Conservation (phyloP, 2,329 filamentous ascomycete species). For the Clonostachys byssicola region DNA sequence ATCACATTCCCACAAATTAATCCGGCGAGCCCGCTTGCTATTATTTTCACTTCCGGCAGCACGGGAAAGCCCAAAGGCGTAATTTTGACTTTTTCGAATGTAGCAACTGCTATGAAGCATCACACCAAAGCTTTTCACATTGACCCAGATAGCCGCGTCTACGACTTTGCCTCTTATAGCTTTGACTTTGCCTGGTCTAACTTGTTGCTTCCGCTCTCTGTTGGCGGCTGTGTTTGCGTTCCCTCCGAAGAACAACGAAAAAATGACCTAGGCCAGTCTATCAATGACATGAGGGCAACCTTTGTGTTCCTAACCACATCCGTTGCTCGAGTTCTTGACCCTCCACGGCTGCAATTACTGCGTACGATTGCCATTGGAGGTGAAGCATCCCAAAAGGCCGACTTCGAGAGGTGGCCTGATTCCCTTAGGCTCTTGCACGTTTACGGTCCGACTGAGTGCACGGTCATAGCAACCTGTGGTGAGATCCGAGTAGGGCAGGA, state of each 20-base stretch:
- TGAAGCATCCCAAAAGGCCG: conserved; percentile 9
- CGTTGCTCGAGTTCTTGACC: conserved; percentile 9
- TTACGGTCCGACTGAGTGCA: conserved; percentile 1
- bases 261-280: conserved; percentile 5
- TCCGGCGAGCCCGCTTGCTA: conserved; percentile 1
- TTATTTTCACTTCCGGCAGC: conserved; percentile 4
- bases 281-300: conserved; percentile 6
- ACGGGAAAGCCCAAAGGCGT: conserved; percentile 2
- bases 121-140: background rate
- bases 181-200: conserved; percentile 4
- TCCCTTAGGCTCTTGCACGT: background rate
- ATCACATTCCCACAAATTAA: conserved; percentile 1
- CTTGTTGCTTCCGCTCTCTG: background rate
- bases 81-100: conserved; percentile 1
- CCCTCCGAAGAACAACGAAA: conserved; percentile 7
- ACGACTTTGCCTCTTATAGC: conserved; percentile 5
- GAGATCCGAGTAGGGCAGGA: background rate
- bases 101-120: background rate
- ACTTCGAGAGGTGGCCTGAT: conserved; percentile 1
- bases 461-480: background rate
- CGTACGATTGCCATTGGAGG: conserved; percentile 12
- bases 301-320: conserved; percentile 6
- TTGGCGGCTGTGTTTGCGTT: conserved; percentile 7
- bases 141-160: background rate
- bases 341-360: background rate